phyloP scores from a whole-genome alignment of 2,329 filamentous ascomycete species.

The Ophiostoma tasmaniense region DNA sequence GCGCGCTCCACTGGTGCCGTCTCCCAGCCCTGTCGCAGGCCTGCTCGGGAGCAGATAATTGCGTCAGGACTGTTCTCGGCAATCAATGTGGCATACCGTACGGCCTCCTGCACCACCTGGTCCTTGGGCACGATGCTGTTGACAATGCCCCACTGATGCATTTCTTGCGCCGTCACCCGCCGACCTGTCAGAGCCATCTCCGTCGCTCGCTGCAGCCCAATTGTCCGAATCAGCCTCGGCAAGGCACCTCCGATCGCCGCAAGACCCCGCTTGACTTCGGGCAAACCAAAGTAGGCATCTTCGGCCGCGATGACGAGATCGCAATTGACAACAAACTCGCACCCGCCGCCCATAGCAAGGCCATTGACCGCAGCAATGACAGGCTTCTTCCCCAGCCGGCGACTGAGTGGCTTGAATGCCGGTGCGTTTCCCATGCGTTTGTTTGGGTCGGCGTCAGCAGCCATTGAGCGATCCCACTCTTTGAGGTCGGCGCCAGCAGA shows the following conservation, averaged over 20 bases:
- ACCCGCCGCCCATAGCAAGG: constrained; percentile 51
- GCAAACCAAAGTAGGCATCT: constrained; percentile 47
- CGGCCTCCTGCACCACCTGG: constrained; percentile 46
- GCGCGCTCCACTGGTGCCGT: constrained; percentile 27
- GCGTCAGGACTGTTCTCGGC: constrained; percentile 64
- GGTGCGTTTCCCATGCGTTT: constrained; percentile 24
- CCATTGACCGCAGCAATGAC: constrained; percentile 57
- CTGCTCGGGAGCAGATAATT: constrained; percentile 62
- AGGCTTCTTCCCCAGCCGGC: constrained; percentile 50
- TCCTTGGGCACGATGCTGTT: constrained; percentile 49
- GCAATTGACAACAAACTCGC: constrained; percentile 52
- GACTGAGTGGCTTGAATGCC: constrained; percentile 33
- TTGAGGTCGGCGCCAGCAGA: constrained; percentile 48
- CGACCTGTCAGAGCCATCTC: constrained; percentile 65
- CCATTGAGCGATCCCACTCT: constrained; percentile 32
- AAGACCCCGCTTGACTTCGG: constrained; percentile 63
- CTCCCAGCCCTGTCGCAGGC: constrained; percentile 65
- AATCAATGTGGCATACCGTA: constrained; percentile 53
- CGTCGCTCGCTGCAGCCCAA: constrained; percentile 61
- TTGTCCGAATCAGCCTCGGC: constrained; percentile 54
- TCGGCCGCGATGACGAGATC: constrained; percentile 50
- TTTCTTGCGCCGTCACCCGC: constrained; percentile 48
- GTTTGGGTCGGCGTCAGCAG: constrained; percentile 22
- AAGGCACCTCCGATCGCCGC: constrained; percentile 62
- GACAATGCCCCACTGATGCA: constrained; percentile 58